Percentiles rank a stretch among this genome's conserved stretches.
Conservation (phyloP, 2,329 filamentous ascomycete genomes). For the Hypoxylon sp. region DNA sequence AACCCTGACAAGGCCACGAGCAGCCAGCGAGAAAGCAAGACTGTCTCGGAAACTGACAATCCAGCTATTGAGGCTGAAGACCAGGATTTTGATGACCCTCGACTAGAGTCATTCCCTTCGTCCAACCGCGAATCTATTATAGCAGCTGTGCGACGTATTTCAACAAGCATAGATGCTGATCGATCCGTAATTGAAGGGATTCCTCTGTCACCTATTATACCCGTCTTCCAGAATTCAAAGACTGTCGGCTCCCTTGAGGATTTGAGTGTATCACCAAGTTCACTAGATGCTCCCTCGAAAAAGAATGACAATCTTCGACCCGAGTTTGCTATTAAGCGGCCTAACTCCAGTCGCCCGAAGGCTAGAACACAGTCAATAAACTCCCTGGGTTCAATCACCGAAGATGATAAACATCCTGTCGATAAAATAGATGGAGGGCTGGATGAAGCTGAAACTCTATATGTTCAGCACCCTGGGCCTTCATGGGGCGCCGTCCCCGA, state of each 20-base stretch:
- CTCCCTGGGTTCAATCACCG: conserved; percentile 40
- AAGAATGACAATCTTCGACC: conserved; percentile 10
- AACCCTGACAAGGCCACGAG: conserved; percentile 1
- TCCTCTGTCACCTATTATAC: conserved; percentile 32
- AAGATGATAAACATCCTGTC: conserved; percentile 37
- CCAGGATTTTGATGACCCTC: conserved; percentile 43
- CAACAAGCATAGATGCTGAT: conserved; percentile 42
- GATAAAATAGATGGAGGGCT: background rate
- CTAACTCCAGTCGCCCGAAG: background rate
- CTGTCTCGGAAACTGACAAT: conserved; percentile 8
- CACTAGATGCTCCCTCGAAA: conserved; percentile 1
- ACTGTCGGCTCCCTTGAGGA: conserved; percentile 4
- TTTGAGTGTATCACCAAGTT: background rate
- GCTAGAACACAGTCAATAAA: conserved; percentile 16
- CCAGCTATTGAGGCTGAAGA: conserved; percentile 19
- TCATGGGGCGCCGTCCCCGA: conserved; percentile 17
- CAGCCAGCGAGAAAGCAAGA: conserved; percentile 7
- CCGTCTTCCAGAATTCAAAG: background rate
- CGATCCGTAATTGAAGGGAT: conserved; percentile 36
- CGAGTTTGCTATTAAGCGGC: background rate
- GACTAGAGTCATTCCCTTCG: conserved; percentile 44
- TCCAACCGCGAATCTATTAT: conserved; percentile 45
- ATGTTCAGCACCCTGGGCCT: conserved; percentile 34
- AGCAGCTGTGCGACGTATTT: conserved; percentile 45
- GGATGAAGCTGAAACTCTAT: conserved; percentile 1